Conservation (phyloP, 2,329 filamentous ascomycete genomes). For the Gnomoniopsis smithogilvyi region DNA sequence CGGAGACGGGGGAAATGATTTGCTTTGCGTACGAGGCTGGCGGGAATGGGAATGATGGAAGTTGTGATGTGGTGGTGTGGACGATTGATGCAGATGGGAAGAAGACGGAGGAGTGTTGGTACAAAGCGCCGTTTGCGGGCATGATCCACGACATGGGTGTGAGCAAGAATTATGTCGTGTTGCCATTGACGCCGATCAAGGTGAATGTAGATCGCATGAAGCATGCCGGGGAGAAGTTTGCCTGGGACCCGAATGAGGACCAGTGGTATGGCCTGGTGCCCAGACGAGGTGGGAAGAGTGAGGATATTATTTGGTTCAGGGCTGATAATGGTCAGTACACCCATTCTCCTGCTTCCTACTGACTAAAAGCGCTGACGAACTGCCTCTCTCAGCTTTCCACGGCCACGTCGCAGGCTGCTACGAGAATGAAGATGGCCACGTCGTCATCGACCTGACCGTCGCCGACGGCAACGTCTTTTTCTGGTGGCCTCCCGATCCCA, state of each 20-base stretch:
- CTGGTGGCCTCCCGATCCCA: conserved; percentile 38
- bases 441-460: conserved; percentile 40
- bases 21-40: conserved; percentile 50
- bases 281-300: conserved; percentile 43
- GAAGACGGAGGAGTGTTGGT: conserved; percentile 46
- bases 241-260: conserved; percentile 51
- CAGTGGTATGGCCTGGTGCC: conserved; percentile 54
- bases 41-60: conserved; percentile 39
- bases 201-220: conserved; percentile 40
- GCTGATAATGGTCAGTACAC: conserved; percentile 43
- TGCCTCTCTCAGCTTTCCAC: conserved; percentile 34
- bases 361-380: not conserved
- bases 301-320: conserved; percentile 51
- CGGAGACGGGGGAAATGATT: conserved; percentile 48
- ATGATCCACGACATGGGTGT: conserved; percentile 51
- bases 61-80: conserved; percentile 42
- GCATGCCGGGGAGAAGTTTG: conserved; percentile 46
- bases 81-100: conserved; percentile 39
- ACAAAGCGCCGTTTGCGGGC: conserved; percentile 47
- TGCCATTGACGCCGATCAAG: conserved; percentile 47
- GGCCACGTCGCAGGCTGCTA: conserved; percentile 47
- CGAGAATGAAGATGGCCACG: conserved; percentile 41
- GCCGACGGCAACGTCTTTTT: conserved; percentile 44
- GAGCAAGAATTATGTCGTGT: conserved; percentile 43
- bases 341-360: not conserved